Evolutionary conservation across 2,329 filamentous ascomycete genomes (phyloP), one percentile per base, ranked within the genome.

Genomic region (Sordariomycetes sp.): DNA sequence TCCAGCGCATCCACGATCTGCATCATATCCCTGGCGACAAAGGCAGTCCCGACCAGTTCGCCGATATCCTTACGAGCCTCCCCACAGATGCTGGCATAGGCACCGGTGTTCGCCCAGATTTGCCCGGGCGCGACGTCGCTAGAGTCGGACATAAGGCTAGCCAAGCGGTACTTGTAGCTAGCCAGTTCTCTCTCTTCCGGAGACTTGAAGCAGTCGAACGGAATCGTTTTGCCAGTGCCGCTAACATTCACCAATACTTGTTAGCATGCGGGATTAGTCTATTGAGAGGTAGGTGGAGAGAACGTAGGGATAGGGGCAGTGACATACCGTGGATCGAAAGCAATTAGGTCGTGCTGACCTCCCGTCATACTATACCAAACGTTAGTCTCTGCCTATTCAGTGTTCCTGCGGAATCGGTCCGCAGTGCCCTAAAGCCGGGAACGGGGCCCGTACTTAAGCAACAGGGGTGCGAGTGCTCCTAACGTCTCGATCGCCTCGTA

Each of bases 1-100:
- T 64, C 68, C 6, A 74, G 64, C 10, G 67, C 68, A 59, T 75
- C 72, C 1, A 71, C 71, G 16, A 74, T 68, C 10, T 64, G 55
- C 58, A 75, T 68, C 64, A 75, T 66, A 57, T 75, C 73, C 24
- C 72, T 65, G 12, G 70, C 73, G 1, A 68, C 66, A 53, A 71
- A 72, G 2, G 68, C 59, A 0, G 70, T 71, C 14, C 67, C 67
- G 7, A 73, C 55, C 2, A 67, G 60, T 0, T 63, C 65, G 0
- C 65, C 69, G 1, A 22, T 57, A 0, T 60, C 65, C 25, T 65
- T 61, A 10, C 64, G 57, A 0, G 59, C 61, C 43, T 60, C 43
- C 3, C 57, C 60, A 58, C 71, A 74, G 1, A 59, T 57, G 2
- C 67, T 58, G 35, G 63, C 65, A 3, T 61, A 20, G 10, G 62